Evolutionary conservation across 2,329 filamentous ascomycete genomes (phyloP).

Genomic region (Neofusicoccum ribis): DNA sequence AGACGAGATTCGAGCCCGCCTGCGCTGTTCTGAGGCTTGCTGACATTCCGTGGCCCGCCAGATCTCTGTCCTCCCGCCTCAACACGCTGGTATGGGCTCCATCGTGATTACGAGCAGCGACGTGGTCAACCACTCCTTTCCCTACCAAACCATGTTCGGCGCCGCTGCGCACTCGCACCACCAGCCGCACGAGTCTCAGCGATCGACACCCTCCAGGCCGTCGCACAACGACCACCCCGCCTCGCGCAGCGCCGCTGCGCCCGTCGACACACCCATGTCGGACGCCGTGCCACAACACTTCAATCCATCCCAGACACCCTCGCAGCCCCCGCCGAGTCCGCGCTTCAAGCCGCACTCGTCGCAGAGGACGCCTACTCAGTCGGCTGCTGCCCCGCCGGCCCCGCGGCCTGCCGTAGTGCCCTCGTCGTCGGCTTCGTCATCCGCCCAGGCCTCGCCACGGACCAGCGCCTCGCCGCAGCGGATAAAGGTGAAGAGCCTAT

Average conservation of each 20-base stretch:
- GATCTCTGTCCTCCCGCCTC: constrained; percentile 8
- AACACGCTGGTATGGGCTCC: constrained; percentile 59
- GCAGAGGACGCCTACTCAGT: constrained; percentile 32
- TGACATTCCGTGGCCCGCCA: constrained; percentile 12
- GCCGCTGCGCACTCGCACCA: constrained; percentile 39
- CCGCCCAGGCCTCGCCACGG: constrained; percentile 31
- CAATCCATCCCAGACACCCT: constrained; percentile 28
- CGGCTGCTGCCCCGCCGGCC: constrained; percentile 16
- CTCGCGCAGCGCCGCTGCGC: constrained; percentile 28
- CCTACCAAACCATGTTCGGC: constrained; percentile 69
- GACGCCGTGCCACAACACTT: constrained; percentile 33
- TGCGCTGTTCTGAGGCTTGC: constrained; percentile 6
- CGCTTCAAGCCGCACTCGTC: constrained; percentile 37
- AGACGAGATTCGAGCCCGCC: constrained; percentile 15
- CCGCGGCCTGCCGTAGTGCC: constrained; percentile 26
- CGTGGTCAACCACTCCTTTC: constrained; percentile 71
- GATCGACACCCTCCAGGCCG: constrained; percentile 31
- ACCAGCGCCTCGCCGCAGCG: constrained; percentile 45
- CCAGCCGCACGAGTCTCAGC: constrained; percentile 39
- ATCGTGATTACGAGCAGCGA: constrained; percentile 59
- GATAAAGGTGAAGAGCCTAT: constrained; percentile 84
- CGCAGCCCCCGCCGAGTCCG: constrained; percentile 35
- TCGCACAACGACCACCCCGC: constrained; percentile 28
- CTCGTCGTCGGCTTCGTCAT: constrained; percentile 29
- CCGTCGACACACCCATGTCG: constrained; percentile 41